Conservation (phyloP, 176 grass and related monocot genomes). For the Coix lacrymajobi region DNA sequence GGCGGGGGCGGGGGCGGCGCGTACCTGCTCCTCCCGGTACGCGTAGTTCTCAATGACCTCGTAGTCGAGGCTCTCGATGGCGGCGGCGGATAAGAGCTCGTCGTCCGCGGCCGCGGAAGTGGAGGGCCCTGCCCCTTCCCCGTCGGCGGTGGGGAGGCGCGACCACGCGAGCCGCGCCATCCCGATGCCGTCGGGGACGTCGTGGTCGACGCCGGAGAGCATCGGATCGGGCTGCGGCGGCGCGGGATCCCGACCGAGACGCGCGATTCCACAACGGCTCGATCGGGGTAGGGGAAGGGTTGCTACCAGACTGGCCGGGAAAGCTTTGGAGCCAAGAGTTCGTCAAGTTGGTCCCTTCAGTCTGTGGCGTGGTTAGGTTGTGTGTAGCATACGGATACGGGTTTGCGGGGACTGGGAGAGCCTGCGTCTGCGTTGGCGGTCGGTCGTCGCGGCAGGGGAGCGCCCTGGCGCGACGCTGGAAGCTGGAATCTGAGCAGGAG, state of each 20-base stretch:
- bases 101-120: background rate
- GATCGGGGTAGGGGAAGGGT: background rate
- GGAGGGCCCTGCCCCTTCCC: slow-evolving; percentile 16
- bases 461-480: background rate
- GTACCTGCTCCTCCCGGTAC: slow-evolving; percentile 96
- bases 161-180: slow-evolving; percentile 78
- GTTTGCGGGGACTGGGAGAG: background rate
- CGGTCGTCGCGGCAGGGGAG: background rate
- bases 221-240: slow-evolving; percentile 37
- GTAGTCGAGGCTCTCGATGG: slow-evolving; percentile 94
- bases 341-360: background rate
- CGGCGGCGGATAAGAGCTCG: slow-evolving; percentile 27
- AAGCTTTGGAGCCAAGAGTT: slow-evolving; percentile 21
- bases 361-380: background rate
- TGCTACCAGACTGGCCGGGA: background rate
- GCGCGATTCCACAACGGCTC: slow-evolving; percentile 14
- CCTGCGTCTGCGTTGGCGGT: background rate
- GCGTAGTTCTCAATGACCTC: slow-evolving; percentile 98
- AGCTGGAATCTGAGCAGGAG: background rate
- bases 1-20: background rate
- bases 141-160: slow-evolving; percentile 72
- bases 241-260: slow-evolving; percentile 25
- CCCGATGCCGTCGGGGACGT: slow-evolving; percentile 77
- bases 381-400: background rate
- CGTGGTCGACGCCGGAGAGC: slow-evolving; percentile 56